These are phyloP conservation scores for Croton setiger DNA, from an alignment of 441 rosid genomes.

Conservation along the genomic window DNA sequence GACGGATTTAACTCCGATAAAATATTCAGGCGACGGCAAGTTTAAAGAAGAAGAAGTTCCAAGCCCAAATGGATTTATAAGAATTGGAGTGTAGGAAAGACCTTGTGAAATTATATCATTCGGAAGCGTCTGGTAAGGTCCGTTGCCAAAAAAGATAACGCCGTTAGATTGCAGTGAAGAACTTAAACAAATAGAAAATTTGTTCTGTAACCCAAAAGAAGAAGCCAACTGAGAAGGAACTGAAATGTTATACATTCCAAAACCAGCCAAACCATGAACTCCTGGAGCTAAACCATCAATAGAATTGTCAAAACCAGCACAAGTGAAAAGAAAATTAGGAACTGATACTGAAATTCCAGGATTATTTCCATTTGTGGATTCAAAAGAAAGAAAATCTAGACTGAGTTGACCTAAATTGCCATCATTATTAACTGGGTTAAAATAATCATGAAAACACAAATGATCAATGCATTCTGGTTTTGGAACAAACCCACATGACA, in stretches of 20 bases:
- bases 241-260: constrained; percentile 35
- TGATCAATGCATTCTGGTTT: constrained; percentile 19
- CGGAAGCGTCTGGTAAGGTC: constrained; percentile 26
- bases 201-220: constrained; percentile 31
- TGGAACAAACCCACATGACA: constrained; percentile 13
- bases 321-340: constrained; percentile 24
- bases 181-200: constrained; percentile 39
- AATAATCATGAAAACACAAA: constrained; percentile 1
- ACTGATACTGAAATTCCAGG: constrained; percentile 22
- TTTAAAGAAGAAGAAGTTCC: not conserved
- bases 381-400: constrained; percentile 31
- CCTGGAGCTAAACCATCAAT: constrained; percentile 26
- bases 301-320: constrained; percentile 13
- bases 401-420: constrained; percentile 14
- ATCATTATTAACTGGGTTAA: not conserved
- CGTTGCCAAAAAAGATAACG: constrained; percentile 25
- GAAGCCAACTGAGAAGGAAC: constrained; percentile 35
- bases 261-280: constrained; percentile 37
- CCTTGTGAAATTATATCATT: constrained; percentile 20
- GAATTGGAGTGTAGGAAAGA: constrained; percentile 30
- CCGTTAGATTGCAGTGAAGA: constrained; percentile 22
- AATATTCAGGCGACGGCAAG: constrained; percentile 33
- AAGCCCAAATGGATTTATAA: constrained; percentile 32
- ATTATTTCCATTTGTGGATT: constrained; percentile 35
- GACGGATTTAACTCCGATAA: constrained; percentile 39